Base-by-base conservation (phyloP, 2,329 filamentous ascomycete species). In the Verticillium dahliae region DNA sequence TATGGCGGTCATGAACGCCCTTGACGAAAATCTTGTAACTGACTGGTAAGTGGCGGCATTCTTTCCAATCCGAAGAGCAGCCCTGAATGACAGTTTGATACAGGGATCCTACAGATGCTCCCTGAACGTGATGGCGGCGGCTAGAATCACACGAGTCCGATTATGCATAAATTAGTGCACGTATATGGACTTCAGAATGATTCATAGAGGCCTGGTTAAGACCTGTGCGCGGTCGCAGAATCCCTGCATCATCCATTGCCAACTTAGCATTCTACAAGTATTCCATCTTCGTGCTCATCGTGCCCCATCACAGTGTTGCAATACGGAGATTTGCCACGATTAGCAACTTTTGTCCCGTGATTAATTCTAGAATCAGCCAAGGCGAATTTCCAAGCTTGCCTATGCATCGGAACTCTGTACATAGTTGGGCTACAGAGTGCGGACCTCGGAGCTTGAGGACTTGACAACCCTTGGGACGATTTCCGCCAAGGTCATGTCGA, bases 1-100 rank as follows among this genome's bases (percentile, higher is more conserved):
- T 69, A 82, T 92, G 80, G 72, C 79, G 66, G 73, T 59, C 5
- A 75, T 92, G 80, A 86, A 90, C 69, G 79, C 68, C 0, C 74
- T 91, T 58, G 89, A 92, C 71, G 90, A 93, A 75, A 82, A 85
- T 68, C 77, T 92, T 33, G 88, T 92, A 1, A 92, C 89, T 1
- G 88, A 89, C 76, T 83, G 84, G 85, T 81, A 61, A 65, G 75
- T 71, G 59, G 2, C 14, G 4, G 27, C 27, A 31, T 31, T 4
- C 1, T 31, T 31, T 31, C 27, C 3, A 3, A 41, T 0, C 9
- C 1, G 27, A 13, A 27, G 3, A 27, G 45, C n/a, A 52, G 18
- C 10, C 27, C 4, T 31, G 27, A 31, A 31, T 31, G 27, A 9
- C 13, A 6, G 22, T 52, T 7, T 52, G 22, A 52, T 6, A 27